A percentile compares a stretch with the other conserved stretches of the same genome.
Evolutionary conservation across 139 green algal genomes (phyloP).

Genomic region (Chlamydomonas sphaeroides): DNA sequence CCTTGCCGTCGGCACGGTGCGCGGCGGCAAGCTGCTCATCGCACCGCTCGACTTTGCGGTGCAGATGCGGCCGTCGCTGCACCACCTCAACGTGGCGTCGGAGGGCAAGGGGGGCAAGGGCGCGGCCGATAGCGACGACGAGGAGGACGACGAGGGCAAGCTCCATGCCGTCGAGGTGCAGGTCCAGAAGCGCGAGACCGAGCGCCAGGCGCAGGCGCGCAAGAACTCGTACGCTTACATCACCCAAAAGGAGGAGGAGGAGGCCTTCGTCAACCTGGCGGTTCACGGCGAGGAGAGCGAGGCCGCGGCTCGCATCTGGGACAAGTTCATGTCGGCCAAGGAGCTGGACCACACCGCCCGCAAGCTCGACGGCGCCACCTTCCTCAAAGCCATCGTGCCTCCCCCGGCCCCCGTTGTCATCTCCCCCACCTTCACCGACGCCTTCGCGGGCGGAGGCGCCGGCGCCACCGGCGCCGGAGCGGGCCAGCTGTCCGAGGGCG

Average conservation of each 20-base stretch:
- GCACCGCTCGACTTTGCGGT: slow-evolving; percentile 81
- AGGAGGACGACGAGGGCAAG: slow-evolving; percentile 53
- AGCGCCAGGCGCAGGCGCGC: slow-evolving; percentile 72
- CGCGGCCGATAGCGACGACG: slow-evolving; percentile 47
- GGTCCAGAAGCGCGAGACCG: slow-evolving; percentile 82
- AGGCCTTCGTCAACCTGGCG: slow-evolving; percentile 46
- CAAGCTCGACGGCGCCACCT: slow-evolving; percentile 11
- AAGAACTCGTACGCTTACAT: slow-evolving; percentile 60
- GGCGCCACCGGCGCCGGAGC: neutral
- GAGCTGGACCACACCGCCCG: slow-evolving; percentile 22
- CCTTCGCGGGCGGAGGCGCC: neutral
- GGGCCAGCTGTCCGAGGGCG: slow-evolving; percentile 23
- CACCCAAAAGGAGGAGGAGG: slow-evolving; percentile 59
- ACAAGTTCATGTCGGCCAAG: slow-evolving; percentile 35
- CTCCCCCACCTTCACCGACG: neutral
- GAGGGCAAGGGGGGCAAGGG: neutral
- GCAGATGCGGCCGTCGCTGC: slow-evolving; percentile 82
- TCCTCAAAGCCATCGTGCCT: slow-evolving; percentile 31
- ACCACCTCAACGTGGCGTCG: slow-evolving; percentile 67
- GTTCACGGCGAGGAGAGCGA: slow-evolving; percentile 37
- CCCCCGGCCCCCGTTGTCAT: neutral
- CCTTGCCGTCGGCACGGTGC: slow-evolving; percentile 69
- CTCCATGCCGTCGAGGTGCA: slow-evolving; percentile 64
- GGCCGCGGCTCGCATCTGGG: slow-evolving; percentile 21
- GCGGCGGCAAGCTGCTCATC: slow-evolving; percentile 77